Evolutionary conservation across 139 green algal species (phyloP), one percentile per base, ranked within the genome.

Genomic region (Coelastrella sp.): DNA sequence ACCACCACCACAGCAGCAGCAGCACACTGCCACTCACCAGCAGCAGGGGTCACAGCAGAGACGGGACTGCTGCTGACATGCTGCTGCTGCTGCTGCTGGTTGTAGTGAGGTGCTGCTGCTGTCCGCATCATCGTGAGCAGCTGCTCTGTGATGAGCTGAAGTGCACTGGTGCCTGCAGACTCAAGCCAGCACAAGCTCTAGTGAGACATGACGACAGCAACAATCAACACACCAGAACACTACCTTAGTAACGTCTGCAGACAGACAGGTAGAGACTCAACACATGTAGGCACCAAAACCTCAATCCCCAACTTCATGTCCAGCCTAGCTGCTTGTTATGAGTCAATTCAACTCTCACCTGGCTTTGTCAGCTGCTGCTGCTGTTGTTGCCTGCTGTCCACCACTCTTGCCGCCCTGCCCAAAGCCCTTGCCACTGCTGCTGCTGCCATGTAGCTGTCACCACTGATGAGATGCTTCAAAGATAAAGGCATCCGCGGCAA

Each of bases 401-500:
- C 19, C 6, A 27, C 5, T 25, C 57, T 0, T 86, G 85, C 25
- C 53, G 41, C 3, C 74, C 83, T 34, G 7, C 88, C 93, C 21
- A 92, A 37, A 6, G 63, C 84, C 7, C 92, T 79, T 32, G 86
- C 83, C 7, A 93, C 90, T 0, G 48, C 75, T 5, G 94, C 93
- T 50, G 94, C 86, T 11, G 94, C 91, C 1, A 78, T 69, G 64
- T 96, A 96, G 1, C 78, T 86, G 5, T 63, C 62, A 17, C 62
- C 6, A 0, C 86, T 91, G 5, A 86, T 84, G 30, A 96, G 72
- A 64, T 92, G 66, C 35, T 64, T 35, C 11, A 95, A 73, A 0
- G 89, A 89, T 43, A 94, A 67, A 7, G 91, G 94, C 93, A 95
- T 94, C 30, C 94, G 90, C 0, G 94, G 94, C 64, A 96, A 88